phyloP scores from a whole-genome alignment of 352 stramenopile species.

The Phytophthora boehmeriae region DNA sequence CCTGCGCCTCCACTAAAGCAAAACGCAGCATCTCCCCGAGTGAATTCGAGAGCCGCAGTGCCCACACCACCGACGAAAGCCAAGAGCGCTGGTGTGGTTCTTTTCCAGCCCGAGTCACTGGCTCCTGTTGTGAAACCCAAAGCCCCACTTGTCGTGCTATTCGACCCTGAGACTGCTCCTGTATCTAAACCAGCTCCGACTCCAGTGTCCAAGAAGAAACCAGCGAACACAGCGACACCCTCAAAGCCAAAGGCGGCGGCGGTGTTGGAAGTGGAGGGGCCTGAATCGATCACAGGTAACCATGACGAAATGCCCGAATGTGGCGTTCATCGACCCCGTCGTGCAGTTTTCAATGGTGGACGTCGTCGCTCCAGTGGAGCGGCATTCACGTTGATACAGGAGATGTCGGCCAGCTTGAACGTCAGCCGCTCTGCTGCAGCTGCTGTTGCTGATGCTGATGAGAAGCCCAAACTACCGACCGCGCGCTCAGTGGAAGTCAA shows the following conservation, averaged over 20 bases:
- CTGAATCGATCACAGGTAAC: slow-evolving; percentile 8
- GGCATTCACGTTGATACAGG: slow-evolving; percentile 36
- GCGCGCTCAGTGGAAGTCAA: slow-evolving; percentile 37
- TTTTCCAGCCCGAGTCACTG: slow-evolving; percentile 38
- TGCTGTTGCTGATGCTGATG: background rate
- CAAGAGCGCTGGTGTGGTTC: slow-evolving; percentile 33
- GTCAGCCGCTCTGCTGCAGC: slow-evolving; percentile 4
- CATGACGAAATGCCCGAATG: slow-evolving; percentile 15
- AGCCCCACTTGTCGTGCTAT: slow-evolving; percentile 34
- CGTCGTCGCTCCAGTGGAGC: slow-evolving; percentile 37
- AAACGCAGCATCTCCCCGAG: slow-evolving; percentile 22
- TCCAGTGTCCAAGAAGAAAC: slow-evolving; percentile 15
- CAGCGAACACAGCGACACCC: slow-evolving; percentile 25
- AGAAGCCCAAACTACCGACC: slow-evolving; percentile 16
- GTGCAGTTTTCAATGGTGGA: slow-evolving; percentile 50
- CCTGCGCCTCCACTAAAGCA: slow-evolving; percentile 3
- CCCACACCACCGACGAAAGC: slow-evolving; percentile 11
- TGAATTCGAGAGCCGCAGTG: slow-evolving; percentile 11
- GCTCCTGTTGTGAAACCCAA: slow-evolving; percentile 35
- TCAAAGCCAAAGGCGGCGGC: slow-evolving; percentile 25
- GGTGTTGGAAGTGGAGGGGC: slow-evolving; percentile 21
- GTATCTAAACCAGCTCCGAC: slow-evolving; percentile 8
- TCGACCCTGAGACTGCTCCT: slow-evolving; percentile 29
- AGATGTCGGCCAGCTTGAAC: slow-evolving; percentile 34
- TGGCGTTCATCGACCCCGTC: slow-evolving; percentile 38